phyloP scores from a whole-genome alignment of 345 rosid species.

The Brassica incana region DNA sequence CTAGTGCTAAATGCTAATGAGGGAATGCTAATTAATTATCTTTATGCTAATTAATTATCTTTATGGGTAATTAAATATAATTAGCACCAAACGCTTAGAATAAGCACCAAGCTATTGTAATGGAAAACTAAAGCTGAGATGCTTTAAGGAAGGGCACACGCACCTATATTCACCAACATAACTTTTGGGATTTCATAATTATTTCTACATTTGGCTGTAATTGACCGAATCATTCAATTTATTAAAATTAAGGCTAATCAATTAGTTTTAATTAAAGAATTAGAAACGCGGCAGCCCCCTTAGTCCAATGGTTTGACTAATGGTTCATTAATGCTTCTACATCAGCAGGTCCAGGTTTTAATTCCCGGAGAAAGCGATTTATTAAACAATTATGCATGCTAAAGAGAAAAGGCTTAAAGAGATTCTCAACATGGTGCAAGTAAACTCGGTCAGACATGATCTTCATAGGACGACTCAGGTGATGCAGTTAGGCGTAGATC shows the following conservation, averaged over 20 bases:
- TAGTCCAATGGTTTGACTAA: no score
- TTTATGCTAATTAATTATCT: background rate
- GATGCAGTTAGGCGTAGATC: no score
- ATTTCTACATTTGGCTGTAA: background rate
- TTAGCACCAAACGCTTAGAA: background rate
- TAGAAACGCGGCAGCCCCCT: background rate
- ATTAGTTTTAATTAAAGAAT: background rate
- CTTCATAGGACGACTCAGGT: no score
- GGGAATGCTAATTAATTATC: background rate
- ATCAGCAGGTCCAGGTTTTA: no score
- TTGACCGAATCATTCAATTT: background rate
- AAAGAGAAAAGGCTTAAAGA: no score
- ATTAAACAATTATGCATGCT: no score
- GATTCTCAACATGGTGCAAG: no score
- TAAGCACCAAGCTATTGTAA: background rate
- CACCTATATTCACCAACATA: slow-evolving; percentile 2
- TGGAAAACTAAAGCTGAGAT: background rate
- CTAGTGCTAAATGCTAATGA: background rate
- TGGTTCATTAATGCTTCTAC: no score
- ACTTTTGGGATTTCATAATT: background rate
- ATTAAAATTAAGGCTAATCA: background rate
- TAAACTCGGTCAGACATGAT: no score
- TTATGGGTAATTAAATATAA: background rate
- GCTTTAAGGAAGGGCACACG: slow-evolving; percentile 2
- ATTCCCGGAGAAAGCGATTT: no score